A percentile compares a stretch with the other conserved stretches of the same genome.
Evolutionary conservation across 202 grass and related monocot genomes (phyloP).

Genomic region (Digitaria exilis): DNA sequence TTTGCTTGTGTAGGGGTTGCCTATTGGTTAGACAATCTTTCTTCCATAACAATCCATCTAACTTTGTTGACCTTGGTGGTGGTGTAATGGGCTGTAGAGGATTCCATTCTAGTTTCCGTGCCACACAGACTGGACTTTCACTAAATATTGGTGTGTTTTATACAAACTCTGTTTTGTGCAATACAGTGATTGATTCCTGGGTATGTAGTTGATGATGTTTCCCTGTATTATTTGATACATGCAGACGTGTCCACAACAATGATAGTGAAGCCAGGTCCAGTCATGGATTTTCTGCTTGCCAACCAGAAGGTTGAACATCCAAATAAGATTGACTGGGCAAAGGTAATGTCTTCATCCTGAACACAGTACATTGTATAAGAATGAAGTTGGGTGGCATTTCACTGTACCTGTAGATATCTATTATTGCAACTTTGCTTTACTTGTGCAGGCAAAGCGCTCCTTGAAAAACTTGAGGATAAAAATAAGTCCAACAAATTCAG

Average conservation of each 20-base stretch:
- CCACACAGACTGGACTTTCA: constrained; percentile 72
- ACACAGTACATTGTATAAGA: neutral
- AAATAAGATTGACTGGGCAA: constrained; percentile 68
- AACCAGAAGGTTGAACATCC: constrained; percentile 76
- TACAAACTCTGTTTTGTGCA: neutral
- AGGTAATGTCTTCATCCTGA: constrained; percentile 36
- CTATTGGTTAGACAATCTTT: too few species aligned
- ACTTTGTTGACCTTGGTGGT: too few species aligned
- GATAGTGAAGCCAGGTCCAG: too few species aligned
- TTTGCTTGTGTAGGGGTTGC: too few species aligned
- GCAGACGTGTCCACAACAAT: constrained; percentile 95
- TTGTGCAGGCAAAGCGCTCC: too few species aligned
- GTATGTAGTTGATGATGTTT: neutral
- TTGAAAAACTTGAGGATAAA: too few species aligned
- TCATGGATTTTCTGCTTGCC: constrained; percentile 72
- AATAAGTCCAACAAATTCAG: too few species aligned
- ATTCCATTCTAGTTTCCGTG: constrained; percentile 88
- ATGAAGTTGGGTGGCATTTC: neutral
- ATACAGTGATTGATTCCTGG: neutral
- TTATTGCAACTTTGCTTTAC: neutral
- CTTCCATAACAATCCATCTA: too few species aligned
- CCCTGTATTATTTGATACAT: constrained; percentile 1
- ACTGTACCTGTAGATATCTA: neutral
- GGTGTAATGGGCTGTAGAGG: constrained; percentile 83
- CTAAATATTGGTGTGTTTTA: constrained; percentile 76